These are phyloP conservation scores for Gamarada debralockiae DNA, from an alignment of 495 filamentous ascomycete genomes.

Conservation along the genomic window DNA sequence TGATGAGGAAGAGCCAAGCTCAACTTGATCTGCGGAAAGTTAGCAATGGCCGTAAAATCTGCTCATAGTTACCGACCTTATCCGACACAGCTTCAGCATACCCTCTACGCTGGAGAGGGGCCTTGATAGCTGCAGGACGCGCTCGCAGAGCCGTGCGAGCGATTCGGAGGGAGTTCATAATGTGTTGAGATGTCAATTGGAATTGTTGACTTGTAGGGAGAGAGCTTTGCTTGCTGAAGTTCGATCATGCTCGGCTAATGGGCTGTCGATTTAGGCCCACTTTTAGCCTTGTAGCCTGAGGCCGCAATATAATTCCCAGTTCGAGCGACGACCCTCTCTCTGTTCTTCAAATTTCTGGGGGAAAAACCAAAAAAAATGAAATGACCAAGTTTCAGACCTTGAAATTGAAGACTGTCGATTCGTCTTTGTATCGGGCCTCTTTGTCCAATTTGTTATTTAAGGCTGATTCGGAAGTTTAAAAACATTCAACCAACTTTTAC, in stretches of 20 bases:
- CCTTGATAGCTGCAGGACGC: constrained; percentile 64
- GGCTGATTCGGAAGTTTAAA: no score
- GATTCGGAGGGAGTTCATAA: constrained; percentile 90
- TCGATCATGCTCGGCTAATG: neutral
- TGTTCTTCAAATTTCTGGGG: no score
- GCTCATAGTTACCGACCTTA: constrained; percentile 41
- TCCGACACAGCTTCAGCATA: constrained; percentile 94
- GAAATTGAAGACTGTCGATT: no score
- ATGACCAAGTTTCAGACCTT: no score
- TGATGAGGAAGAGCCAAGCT: constrained; percentile 96
- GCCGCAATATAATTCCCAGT: no score
- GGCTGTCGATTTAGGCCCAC: no score
- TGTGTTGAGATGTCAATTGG: constrained; percentile 50
- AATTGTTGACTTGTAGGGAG: constrained; percentile 12
- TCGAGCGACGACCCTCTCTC: no score
- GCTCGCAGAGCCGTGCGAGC: constrained; percentile 80
- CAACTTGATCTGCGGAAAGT: constrained; percentile 74
- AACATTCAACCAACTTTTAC: no score
- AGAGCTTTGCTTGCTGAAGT: constrained; percentile 15
- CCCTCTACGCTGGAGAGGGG: constrained; percentile 73
- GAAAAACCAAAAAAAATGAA: no score
- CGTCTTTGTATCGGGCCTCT: no score
- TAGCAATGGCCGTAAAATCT: constrained; percentile 26
- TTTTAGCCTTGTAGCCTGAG: no score
- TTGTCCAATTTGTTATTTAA: no score